Base-by-base conservation (phyloP, 495 filamentous ascomycete genomes). In the Venustampulla echinocandica region DNA sequence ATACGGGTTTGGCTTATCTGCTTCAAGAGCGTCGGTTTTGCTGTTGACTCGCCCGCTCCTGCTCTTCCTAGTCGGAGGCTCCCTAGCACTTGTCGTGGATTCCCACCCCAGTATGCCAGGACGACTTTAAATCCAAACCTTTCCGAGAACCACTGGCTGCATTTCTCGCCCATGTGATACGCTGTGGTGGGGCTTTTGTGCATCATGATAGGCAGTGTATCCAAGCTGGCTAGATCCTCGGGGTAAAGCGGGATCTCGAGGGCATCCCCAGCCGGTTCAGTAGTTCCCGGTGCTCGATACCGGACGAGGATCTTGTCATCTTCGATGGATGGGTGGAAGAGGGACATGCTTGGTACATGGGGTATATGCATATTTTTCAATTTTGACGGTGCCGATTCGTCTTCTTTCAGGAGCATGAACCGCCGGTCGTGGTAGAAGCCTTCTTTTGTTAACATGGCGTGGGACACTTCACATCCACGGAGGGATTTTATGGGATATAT, bases 401-500 rank as follows among this genome's bases (percentile, higher is more conserved):
- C 65, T 10, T 20, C 22, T 46, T 80, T 76, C 44, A 84, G 72
- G 15, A 95, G 73, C 77, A 92, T 85, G 60, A 87, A 92, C 13
- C 70, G 67, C 7, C 90, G 79, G 66, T 96, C 90, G 62, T 86
- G 74, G 24, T 66, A 64, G 47, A 93, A 75, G 10, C 88, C 88
- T 50, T 79, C 71, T n/a, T 70, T 62, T 1, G 79, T 80, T 25
- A 90, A 58, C 5, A 64, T 49, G 10, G 82, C 73, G 17, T 67
- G 56, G 2, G 65, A 35, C 27, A 95, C 60, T 20, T 71, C 46
- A 22, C 85, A 75, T 4, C 74, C 79, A 4, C 82, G 78, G 0
- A 95, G 73, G 2, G 81, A 87, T 58, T 95, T 96, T 68, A 96
- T 85, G 45, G 90, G 88, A 60, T 95, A 93, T 33, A 85, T 71